Base-by-base conservation (phyloP, 2,329 filamentous ascomycete genomes). In the Aspergillus pseudoterreus region DNA sequence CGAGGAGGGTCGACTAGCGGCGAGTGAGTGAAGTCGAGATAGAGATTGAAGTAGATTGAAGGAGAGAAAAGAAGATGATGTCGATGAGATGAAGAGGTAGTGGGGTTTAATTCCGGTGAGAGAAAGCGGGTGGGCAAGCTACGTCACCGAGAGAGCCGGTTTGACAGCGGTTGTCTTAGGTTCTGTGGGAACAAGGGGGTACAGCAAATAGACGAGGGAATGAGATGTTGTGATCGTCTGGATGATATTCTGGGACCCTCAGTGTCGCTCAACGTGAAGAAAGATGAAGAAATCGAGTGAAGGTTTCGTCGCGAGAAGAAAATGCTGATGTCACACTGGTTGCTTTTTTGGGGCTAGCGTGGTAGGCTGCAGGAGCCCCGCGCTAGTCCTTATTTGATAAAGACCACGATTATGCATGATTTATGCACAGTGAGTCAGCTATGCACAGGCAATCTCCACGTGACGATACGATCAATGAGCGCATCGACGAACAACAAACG, bases 61-160 rank as follows among this genome's bases (percentile, higher is more conserved):
- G 17, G 6, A 12, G 22, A 43, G 32, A 33, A 43, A 39, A 24
- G 33, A 39, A 48, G 46, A 43, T 47, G 21, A 42, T 49, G 51
- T 42, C 45, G 54, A 44, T 54, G 52, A 53, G 48, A 39, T 41
- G 49, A 45, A 36, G 41, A 51, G 47, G 51, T 46, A 56, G 49
- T 36, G 24, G 22, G 51, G 38, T 49, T 36, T 45, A 50, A 57
- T 68, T 67, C 65, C 67, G 68, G 67, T 70, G 69, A 71, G 68
- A 67, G 61, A 71, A 71, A 70, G 63, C 62, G 53, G 54, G 52
- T 49, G 50, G 51, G 35, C 4, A 30, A 38, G 35, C 14, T 38
- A 38, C 35, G 39, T 42, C 19, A 42, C 15, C 17, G 39, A 22
- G 12, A 14, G 35, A 38, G 35, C 27, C 27, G 27, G 27, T 30